Conservation (phyloP, 164 flowering plant species). For the Liquidambar formosana region DNA sequence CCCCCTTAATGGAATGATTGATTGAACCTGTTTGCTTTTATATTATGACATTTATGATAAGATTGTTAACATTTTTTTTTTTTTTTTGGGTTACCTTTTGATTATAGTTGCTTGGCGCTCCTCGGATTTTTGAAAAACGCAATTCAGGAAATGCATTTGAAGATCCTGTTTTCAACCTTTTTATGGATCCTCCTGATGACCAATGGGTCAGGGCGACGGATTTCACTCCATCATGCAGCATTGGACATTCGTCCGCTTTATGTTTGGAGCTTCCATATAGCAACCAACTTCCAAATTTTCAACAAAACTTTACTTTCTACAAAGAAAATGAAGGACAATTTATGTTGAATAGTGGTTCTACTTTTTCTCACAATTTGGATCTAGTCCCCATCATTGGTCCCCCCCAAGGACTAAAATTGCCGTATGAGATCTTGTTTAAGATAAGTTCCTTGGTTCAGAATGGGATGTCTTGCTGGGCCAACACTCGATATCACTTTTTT, state of each 20-base stretch:
- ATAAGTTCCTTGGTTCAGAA: constrained; percentile 65
- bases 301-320: constrained; percentile 38
- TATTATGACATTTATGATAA: not conserved
- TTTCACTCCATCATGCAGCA: too few relatives aligned
- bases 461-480: constrained; percentile 71
- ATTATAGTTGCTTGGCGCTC: too few relatives aligned
- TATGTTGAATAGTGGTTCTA: constrained; percentile 35
- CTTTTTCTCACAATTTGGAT: constrained; percentile 38
- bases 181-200: too few relatives aligned
- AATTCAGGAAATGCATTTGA: too few relatives aligned
- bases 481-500: constrained; percentile 55
- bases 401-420: constrained; percentile 37
- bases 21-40: not conserved
- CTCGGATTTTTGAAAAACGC: constrained; percentile 59
- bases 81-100: too few relatives aligned
- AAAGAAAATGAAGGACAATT: constrained; percentile 42
- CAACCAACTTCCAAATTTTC: constrained; percentile 43
- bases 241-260: constrained; percentile 33
- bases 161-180: too few relatives aligned
- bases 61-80: not conserved
- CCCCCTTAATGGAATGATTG: not conserved
- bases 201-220: too few relatives aligned
- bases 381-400: constrained; percentile 70
- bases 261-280: constrained; percentile 59
- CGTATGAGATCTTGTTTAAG: constrained; percentile 64